A percentile compares a stretch with the other conserved stretches of the same genome.
Conservation (phyloP, 345 rosid genomes). For the Carallia brachiata region DNA sequence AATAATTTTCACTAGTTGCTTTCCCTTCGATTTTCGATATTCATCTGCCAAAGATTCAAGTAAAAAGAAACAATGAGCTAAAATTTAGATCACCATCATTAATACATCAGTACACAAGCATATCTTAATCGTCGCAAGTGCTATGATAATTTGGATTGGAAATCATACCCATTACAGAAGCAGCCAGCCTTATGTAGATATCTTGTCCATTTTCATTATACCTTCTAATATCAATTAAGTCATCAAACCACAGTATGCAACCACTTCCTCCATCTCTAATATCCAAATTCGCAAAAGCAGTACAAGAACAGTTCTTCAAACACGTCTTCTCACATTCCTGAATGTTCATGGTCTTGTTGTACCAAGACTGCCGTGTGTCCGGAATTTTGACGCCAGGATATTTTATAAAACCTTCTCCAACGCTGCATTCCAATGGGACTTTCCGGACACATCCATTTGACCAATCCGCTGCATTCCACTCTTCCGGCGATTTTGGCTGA, state of each 20-base stretch:
- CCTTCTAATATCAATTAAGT: slow-evolving; percentile 10
- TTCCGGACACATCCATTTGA: slow-evolving; percentile 12
- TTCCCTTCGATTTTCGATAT: slow-evolving; percentile 12
- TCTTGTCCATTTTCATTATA: slow-evolving; percentile 31
- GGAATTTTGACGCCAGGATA: slow-evolving; percentile 10
- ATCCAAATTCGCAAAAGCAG: slow-evolving; percentile 15
- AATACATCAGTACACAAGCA: too few relatives aligned
- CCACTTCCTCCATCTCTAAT: slow-evolving; percentile 21
- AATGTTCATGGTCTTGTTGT: slow-evolving; percentile 4
- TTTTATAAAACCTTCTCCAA: slow-evolving; percentile 16
- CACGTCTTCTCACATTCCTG: slow-evolving; percentile 12
- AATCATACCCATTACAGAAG: slow-evolving; percentile 34
- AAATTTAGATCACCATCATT: too few relatives aligned
- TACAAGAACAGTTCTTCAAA: slow-evolving; percentile 10
- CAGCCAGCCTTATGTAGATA: slow-evolving; percentile 39
- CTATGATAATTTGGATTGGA: too few relatives aligned
- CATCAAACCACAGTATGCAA: slow-evolving; percentile 15
- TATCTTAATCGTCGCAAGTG: too few relatives aligned
- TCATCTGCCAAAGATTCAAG: slow-evolving; percentile 6
- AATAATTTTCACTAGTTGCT: slow-evolving; percentile 15
- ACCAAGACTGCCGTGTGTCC: slow-evolving; percentile 13
- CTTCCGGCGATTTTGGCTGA: slow-evolving; percentile 2
- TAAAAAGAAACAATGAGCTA: neutral
- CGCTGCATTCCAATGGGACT: slow-evolving; percentile 4
- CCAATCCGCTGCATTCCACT: slow-evolving; percentile 12